Evolutionary conservation across 2,329 filamentous ascomycete genomes (phyloP).

Genomic region (Aspergillus tubingensis): DNA sequence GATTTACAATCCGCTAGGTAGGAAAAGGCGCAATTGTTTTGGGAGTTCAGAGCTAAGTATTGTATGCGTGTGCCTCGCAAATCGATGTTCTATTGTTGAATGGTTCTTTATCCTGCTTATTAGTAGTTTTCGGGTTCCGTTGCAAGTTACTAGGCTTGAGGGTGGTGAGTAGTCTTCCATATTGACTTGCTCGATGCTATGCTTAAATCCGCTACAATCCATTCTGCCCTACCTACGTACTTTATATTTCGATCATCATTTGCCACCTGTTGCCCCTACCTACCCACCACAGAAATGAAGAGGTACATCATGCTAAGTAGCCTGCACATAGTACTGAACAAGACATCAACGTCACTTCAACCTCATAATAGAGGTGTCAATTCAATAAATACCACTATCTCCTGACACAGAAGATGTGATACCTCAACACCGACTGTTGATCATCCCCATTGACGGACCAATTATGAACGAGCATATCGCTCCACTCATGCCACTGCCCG

Average conservation of each 20-base stretch:
- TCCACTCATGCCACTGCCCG: neutral
- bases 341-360: neutral
- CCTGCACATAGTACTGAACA: too few species aligned
- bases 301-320: too few species aligned
- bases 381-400: neutral
- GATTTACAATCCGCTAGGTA: conserved; percentile 7
- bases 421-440: neutral
- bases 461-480: neutral
- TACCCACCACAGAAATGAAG: too few species aligned
- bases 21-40: conserved; percentile 15
- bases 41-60: conserved; percentile 9
- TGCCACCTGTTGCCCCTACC: too few species aligned
- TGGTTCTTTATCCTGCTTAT: neutral
- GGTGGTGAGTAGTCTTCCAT: neutral
- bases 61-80: neutral
- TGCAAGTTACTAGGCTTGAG: neutral
- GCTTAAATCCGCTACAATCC: neutral
- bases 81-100: neutral
- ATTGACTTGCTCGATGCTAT: neutral
- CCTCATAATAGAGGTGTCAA: neutral
- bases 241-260: too few species aligned
- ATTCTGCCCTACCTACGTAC: neutral
- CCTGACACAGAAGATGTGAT: neutral
- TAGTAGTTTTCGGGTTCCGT: neutral
- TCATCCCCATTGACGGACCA: neutral